Evolutionary conservation across 306 rosid genomes (phyloP), one percentile per base, ranked within the genome.

Genomic region (Coriaria nepalensis): DNA sequence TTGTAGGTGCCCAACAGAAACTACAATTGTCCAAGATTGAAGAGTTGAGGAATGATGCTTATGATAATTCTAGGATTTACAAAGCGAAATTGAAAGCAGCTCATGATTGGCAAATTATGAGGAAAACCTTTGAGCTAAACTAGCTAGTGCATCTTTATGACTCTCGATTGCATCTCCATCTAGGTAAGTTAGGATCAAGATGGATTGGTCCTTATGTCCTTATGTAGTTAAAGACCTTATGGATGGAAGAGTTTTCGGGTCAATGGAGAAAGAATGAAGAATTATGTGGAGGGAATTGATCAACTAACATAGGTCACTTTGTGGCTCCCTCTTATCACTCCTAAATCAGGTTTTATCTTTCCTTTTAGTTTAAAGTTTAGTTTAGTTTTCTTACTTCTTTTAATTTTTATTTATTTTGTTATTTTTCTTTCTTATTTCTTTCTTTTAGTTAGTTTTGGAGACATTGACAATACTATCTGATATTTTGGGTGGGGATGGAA

Each of bases 141-240:
- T 37, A 37, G 7, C 5, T 5, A 37, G 40, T 37, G 40, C 40
- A 7, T 6, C 40, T 49, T 4, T 49, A 35, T 34, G 53, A 49
- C 14, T 49, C 53, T 10, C 40, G 12, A 4, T 49, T 49, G 5
- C 53, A 49, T 49, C 53, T 32, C 39, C 39, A 49, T 12, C 38
- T 14, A 5, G 8, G 14, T 8, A 49, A 49, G 13, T 35, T 49
- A n/a, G 35, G 53, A 49, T 49, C 39, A 33, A 49, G 53, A n/a
- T 49, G 53, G 40, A 49, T n/a, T n/a, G n/a, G n/a, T n/a, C n/a
- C n/a, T n/a, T 40, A 4, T 35, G 3, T 49, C 53, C 40, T 7
- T 33, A 32, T 49, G 40, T 49, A 11, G 40, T 49, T 35, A 6
- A 49, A n/a, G 15, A 33, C 5, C 53, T 8, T 2, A 6, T 6